A percentile compares a stretch with the other conserved stretches of the same genome.
Conservation (phyloP, 164 flowering plant genomes). For the Vitis labrusca region DNA sequence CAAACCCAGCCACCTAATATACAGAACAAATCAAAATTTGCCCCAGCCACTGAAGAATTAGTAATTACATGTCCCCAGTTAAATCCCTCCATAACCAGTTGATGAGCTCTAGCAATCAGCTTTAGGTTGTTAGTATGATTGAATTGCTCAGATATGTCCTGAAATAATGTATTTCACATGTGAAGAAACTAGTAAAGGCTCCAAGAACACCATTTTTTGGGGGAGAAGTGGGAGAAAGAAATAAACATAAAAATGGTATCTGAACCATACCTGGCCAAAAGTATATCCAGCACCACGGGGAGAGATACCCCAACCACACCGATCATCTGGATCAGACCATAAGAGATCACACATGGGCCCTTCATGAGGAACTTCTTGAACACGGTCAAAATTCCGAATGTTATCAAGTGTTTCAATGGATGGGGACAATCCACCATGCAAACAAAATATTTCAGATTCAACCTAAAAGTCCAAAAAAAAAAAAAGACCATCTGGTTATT, state of each 20-base stretch:
- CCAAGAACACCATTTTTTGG: no score
- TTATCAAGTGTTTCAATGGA: conserved; percentile 17
- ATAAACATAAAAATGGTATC: not conserved
- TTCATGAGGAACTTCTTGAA: conserved; percentile 20
- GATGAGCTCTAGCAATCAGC: conserved; percentile 17
- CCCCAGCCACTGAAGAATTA: not conserved
- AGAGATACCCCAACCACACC: conserved; percentile 20
- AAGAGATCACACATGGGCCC: conserved; percentile 18
- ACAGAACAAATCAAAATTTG: no score
- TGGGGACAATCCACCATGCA: conserved; percentile 19
- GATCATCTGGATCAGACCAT: conserved; percentile 11
- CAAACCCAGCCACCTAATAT: no score
- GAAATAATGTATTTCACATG: not conserved
- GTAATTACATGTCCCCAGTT: conserved; percentile 17
- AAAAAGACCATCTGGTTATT: not conserved
- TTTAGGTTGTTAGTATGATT: conserved; percentile 14
- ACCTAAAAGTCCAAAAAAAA: not conserved
- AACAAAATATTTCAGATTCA: conserved; percentile 16
- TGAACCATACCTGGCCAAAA: conserved; percentile 12
- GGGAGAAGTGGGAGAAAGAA: not conserved
- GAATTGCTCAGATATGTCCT: conserved; percentile 19
- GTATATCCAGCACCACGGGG: conserved; percentile 17
- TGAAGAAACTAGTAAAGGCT: not conserved
- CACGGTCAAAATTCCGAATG: conserved; percentile 15
- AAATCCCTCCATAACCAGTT: conserved; percentile 17